Evolutionary conservation across 495 filamentous ascomycete species (phyloP), one percentile per base, ranked within the genome.

Genomic region (Copromyces sp.): DNA sequence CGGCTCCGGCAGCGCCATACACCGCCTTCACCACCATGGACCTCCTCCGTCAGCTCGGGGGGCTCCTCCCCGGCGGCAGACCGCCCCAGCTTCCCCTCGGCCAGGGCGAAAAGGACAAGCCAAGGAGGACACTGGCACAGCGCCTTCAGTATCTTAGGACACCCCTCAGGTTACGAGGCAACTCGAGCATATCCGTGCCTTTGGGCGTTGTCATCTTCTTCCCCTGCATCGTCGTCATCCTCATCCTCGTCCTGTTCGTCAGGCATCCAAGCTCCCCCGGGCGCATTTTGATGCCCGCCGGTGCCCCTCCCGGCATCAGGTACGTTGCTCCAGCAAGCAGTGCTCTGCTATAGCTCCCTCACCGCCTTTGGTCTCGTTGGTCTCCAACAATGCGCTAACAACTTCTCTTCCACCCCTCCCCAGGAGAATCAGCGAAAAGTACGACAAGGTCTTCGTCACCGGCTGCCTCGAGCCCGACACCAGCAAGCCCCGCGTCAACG

Each of bases 341-440:
- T 32, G 2, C 65, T 59, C 59, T 35, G 11, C n/a, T 44, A 17
- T 65, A 35, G 53, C 29, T 17, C 53, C 53, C 29, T 65, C 53
- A 65, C 53, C 53, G 53, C 53, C 53, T 65, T 35, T 38, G 68
- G 38, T 70, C 39, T 24, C 24, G 24, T 24, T 24, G 24, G 24
- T 12, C 29, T 16, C 14, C 39, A 40, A 7, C 39, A 40, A 24
- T 45, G 14, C 39, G 42, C 37, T 75, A 47, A 78, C 72, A 70
- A 16, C 41, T 44, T 32, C 20, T n/a, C 42, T 20, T 59, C 6
- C 20, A 11, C 45, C 45, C 9, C 17, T 71, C 24, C 24, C 79
- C 80, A 98, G 95, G 74, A 96, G 93, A 89, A 99, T 99, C 75
- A 97, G 92, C 83, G 95, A 99, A 83, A 90, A 94, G 75, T 87